phyloP scores from a whole-genome alignment of 2,329 filamentous ascomycete genomes.

The Curvularia lunata region DNA sequence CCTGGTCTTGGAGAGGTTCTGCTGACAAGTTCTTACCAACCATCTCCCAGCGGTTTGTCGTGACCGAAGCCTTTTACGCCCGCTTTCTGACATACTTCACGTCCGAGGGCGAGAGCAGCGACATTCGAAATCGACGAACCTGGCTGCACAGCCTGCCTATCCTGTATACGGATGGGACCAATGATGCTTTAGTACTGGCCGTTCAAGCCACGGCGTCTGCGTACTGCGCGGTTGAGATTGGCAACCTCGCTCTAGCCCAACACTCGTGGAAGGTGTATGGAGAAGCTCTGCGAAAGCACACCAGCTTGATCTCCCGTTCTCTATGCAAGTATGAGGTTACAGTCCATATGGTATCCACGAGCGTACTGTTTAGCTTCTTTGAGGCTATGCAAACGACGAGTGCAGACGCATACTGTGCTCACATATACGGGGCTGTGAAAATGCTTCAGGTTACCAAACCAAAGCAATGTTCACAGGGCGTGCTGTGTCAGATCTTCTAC shows the following conservation, averaged over 20 bases:
- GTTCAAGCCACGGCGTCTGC: slow-evolving; percentile 37
- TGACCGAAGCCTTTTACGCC: slow-evolving; percentile 38
- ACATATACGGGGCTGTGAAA: slow-evolving; percentile 39
- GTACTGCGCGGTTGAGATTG: slow-evolving; percentile 34
- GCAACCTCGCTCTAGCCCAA: slow-evolving; percentile 24
- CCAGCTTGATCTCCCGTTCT: slow-evolving; percentile 18
- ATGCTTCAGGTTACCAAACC: slow-evolving; percentile 38
- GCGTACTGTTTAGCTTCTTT: slow-evolving; percentile 40
- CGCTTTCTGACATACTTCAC: slow-evolving; percentile 39
- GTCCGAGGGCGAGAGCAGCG: slow-evolving; percentile 29
- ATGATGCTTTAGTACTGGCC: slow-evolving; percentile 33
- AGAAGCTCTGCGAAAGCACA: slow-evolving; percentile 32
- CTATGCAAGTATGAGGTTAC: slow-evolving; percentile 26
- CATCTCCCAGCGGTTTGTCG: slow-evolving; percentile 23
- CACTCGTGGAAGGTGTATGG: slow-evolving; percentile 38
- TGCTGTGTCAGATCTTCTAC: slow-evolving; percentile 42
- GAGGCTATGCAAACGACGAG: slow-evolving; percentile 43
- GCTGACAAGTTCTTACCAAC: slow-evolving; percentile 8
- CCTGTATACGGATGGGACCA: slow-evolving; percentile 31
- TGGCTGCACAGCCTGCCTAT: slow-evolving; percentile 40
- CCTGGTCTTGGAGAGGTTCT: background rate
- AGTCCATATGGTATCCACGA: slow-evolving; percentile 42
- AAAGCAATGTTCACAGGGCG: slow-evolving; percentile 32
- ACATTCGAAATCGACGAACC: slow-evolving; percentile 32
- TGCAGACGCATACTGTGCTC: slow-evolving; percentile 36